phyloP scores from a whole-genome alignment of 139 green algal genomes.

The Choricystis sp. region DNA sequence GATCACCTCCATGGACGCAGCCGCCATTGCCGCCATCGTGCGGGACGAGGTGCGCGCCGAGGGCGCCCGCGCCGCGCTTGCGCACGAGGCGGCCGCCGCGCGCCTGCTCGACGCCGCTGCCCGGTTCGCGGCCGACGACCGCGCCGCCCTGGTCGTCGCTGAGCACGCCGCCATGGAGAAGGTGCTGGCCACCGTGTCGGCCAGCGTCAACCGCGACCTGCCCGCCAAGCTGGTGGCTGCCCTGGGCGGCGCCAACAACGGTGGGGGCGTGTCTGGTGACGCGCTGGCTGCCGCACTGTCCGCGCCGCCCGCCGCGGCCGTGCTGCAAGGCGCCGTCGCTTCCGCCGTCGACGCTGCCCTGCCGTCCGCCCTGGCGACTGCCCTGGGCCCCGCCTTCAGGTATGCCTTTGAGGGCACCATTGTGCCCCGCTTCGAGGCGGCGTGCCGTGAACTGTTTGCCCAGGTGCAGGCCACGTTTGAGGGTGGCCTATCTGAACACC shows the following conservation, averaged over 20 bases:
- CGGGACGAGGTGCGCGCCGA: neutral
- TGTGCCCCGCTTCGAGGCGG: conserved; percentile 56
- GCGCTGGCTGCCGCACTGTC: neutral
- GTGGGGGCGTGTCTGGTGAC: neutral
- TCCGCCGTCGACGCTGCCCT: conserved; percentile 20
- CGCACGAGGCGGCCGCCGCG: neutral
- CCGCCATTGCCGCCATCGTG: neutral
- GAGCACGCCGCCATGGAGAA: neutral
- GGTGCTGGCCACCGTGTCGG: neutral
- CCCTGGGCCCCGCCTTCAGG: conserved; percentile 29
- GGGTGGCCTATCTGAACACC: conserved; percentile 43
- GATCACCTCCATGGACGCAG: neutral
- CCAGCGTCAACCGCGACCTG: neutral
- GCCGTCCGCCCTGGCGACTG: conserved; percentile 15
- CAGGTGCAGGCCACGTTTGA: conserved; percentile 52
- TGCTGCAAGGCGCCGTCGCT: conserved; percentile 8
- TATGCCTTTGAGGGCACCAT: conserved; percentile 29
- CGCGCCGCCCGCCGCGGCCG: too few species aligned
- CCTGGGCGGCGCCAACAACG: neutral
- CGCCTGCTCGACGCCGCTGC: too few species aligned
- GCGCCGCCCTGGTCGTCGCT: too few species aligned
- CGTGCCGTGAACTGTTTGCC: conserved; percentile 34
- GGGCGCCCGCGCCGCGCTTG: too few species aligned
- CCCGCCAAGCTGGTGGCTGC: too few species aligned
- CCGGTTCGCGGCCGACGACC: neutral